Percentiles rank a stretch among this genome's conserved stretches.
Conservation (phyloP, 306 rosid species). For the Sesbania bispinosa region DNA sequence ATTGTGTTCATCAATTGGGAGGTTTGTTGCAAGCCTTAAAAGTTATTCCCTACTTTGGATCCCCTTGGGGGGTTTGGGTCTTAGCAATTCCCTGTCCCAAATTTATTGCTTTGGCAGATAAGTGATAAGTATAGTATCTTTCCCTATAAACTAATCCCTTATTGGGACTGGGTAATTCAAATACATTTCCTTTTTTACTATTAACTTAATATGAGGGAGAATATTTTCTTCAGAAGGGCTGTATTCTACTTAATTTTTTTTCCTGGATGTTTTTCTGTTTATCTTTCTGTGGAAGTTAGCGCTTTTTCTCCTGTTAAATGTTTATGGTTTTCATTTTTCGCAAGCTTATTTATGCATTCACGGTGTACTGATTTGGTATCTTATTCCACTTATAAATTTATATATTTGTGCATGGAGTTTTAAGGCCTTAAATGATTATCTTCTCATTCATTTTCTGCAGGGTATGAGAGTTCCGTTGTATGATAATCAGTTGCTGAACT, state of each 20-base stretch:
- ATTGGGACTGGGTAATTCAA: neutral
- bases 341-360: neutral
- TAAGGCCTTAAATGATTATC: neutral
- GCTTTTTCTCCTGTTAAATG: no score
- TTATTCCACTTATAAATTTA: neutral
- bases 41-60: no score
- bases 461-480: constrained; percentile 86
- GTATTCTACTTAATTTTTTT: no score
- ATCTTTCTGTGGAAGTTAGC: neutral
- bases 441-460: constrained; percentile 36
- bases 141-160: neutral
- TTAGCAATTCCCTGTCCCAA: neutral
- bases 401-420: neutral
- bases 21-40: no score
- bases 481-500: constrained; percentile 71
- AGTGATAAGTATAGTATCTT: neutral
- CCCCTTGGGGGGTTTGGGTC: neutral
- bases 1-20: no score
- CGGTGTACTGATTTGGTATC: neutral
- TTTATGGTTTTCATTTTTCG: neutral
- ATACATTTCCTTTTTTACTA: neutral
- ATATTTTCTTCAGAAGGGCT: no score
- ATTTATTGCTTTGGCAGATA: neutral
- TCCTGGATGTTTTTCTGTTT: neutral
- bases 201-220: no score